Conservation (phyloP, 345 rosid genomes). For the Arabidopsis suecica region DNA sequence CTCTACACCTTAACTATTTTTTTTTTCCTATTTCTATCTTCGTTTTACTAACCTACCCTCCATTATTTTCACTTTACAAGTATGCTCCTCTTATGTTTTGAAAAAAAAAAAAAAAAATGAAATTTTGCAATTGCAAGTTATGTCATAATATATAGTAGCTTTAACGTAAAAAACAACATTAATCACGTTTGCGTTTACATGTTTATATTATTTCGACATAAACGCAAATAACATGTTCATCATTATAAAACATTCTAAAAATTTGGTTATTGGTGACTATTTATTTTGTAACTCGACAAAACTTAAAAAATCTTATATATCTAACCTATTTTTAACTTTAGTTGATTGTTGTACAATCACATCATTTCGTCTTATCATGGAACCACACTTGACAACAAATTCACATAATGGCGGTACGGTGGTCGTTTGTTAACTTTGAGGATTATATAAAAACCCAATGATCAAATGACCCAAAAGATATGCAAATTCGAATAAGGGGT, state of each 20-base stretch:
- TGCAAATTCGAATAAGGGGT: background rate
- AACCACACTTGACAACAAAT: conserved; percentile 30
- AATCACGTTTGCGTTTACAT: background rate
- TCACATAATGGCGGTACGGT: conserved; percentile 34
- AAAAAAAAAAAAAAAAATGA: background rate
- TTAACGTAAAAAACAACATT: background rate
- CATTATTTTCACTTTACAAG: background rate
- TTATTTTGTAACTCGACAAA: background rate
- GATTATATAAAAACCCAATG: conserved; percentile 7
- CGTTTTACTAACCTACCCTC: conserved; percentile 11
- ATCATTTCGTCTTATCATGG: conserved; percentile 35
- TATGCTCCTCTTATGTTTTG: background rate
- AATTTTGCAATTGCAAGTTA: background rate
- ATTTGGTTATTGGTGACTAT: background rate
- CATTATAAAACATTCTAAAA: background rate
- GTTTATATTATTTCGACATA: background rate
- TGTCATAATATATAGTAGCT: background rate
- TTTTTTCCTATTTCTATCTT: background rate
- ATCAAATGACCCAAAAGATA: background rate
- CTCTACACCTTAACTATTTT: conserved; percentile 3
- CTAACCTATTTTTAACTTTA: background rate
- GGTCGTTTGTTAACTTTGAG: conserved; percentile 36
- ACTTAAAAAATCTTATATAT: background rate
- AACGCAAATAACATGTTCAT: background rate
- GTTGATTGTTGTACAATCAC: conserved; percentile 24